Evolutionary conservation across 2,329 filamentous ascomycete genomes (phyloP).

Genomic region (Trichoderma gracile): DNA sequence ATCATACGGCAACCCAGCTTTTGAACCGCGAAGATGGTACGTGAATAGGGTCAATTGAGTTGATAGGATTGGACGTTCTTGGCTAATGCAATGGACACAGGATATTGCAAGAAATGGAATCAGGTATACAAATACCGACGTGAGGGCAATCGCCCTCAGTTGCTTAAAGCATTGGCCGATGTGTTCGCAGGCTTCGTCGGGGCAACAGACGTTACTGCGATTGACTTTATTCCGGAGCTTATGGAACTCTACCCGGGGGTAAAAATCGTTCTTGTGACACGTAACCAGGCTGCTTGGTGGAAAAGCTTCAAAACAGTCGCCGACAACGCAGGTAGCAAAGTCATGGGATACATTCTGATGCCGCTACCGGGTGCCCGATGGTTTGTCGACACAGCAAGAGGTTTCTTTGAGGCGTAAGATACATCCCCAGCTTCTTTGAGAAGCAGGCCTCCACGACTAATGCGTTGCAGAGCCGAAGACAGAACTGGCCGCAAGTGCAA

Average conservation of each 20-base stretch:
- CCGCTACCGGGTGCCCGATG: not conserved
- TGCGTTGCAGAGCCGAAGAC: not conserved
- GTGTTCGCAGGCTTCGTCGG: not conserved
- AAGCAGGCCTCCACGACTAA: not conserved
- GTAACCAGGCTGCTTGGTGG: not conserved
- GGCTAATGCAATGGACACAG: not conserved
- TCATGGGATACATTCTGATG: not conserved
- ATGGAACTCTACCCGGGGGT: not conserved
- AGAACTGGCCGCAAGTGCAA: not conserved
- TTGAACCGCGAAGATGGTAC: conserved; percentile 7
- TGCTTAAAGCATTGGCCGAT: not conserved
- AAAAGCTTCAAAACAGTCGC: not conserved
- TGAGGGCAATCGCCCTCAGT: not conserved
- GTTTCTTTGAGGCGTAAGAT: conserved; percentile 7
- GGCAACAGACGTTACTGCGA: not conserved
- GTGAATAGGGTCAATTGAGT: not conserved
- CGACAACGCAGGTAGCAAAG: not conserved
- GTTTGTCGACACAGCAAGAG: not conserved
- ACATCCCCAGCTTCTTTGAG: not conserved
- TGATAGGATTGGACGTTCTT: not conserved
- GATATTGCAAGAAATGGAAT: conserved; percentile 9
- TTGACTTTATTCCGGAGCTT: conserved; percentile 6
- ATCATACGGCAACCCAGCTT: conserved; percentile 5
- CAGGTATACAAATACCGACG: not conserved
- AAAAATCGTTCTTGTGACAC: not conserved